Evolutionary conservation across 2,329 filamentous ascomycete species (phyloP).

Genomic region (Colletotrichum higginsianum): DNA sequence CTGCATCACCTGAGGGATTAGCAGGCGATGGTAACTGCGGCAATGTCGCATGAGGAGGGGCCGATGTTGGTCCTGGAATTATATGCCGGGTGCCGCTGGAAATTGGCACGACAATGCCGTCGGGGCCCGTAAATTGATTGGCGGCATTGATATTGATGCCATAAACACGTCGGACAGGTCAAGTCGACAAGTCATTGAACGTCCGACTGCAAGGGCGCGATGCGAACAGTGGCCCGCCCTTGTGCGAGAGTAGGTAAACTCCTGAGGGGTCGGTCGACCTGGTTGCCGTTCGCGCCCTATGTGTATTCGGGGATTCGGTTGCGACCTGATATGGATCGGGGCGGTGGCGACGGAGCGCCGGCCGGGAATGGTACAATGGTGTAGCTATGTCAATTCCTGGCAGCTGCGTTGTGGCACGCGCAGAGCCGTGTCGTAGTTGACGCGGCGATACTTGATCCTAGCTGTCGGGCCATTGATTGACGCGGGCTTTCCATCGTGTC

Average conservation of each 20-base stretch:
- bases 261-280: neutral
- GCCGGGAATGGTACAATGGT: neutral
- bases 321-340: neutral
- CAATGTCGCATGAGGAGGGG: slow-evolving; percentile 14
- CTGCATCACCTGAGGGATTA: slow-evolving; percentile 38
- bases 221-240: slow-evolving; percentile 15
- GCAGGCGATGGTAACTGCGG: slow-evolving; percentile 32
- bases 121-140: slow-evolving; percentile 15
- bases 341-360: neutral
- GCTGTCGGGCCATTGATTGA: neutral
- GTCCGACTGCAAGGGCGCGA: slow-evolving; percentile 18
- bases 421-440: no score
- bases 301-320: slow-evolving; percentile 5
- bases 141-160: neutral
- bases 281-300: slow-evolving; percentile 26
- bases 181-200: slow-evolving; percentile 1
- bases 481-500: neutral
- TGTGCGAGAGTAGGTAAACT: slow-evolving; percentile 17
- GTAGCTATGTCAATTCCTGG: neutral
- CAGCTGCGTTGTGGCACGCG: no score
- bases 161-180: neutral
- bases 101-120: slow-evolving; percentile 30
- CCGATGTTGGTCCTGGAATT: slow-evolving; percentile 23
- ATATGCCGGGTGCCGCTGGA: slow-evolving; percentile 28
- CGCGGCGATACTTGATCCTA: no score